Conservation (phyloP, 257 asterid species). For the Petrea volubilis region DNA sequence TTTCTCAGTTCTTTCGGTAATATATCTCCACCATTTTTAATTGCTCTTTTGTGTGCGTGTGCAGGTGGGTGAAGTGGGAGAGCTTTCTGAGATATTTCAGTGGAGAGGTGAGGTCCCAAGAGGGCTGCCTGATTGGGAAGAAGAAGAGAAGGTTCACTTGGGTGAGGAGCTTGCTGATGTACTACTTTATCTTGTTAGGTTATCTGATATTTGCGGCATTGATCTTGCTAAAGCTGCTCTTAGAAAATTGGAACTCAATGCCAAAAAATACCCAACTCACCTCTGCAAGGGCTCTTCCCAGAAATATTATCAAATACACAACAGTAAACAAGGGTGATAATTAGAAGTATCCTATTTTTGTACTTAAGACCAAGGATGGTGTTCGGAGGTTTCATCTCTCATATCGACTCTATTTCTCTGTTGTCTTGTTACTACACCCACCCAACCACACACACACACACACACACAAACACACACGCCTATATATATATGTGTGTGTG, state of each 20-base stretch:
- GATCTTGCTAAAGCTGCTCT: conserved; percentile 61
- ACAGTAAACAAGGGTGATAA: not conserved
- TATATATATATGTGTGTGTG: too few relatives aligned
- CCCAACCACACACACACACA: too few relatives aligned
- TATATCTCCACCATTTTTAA: not conserved
- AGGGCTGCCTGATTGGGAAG: conserved; percentile 55
- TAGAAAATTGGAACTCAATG: conserved; percentile 53
- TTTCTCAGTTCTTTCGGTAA: too few relatives aligned
- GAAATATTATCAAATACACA: conserved; percentile 18
- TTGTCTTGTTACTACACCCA: too few relatives aligned
- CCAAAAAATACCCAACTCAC: conserved; percentile 47
- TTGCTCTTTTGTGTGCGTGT: not conserved
- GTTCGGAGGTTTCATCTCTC: not conserved
- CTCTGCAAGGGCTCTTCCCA: conserved; percentile 47
- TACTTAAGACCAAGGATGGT: too few relatives aligned
- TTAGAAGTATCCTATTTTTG: too few relatives aligned
- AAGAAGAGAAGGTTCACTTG: conserved; percentile 50
- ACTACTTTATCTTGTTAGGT: conserved; percentile 51
- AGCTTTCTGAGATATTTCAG: conserved; percentile 59
- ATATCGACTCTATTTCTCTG: too few relatives aligned
- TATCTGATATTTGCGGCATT: conserved; percentile 61
- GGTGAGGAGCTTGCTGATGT: conserved; percentile 74
- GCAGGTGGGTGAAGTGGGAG: conserved; percentile 70
- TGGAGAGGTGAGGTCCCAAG: conserved; percentile 66
- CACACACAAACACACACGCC: too few relatives aligned